phyloP scores from a whole-genome alignment of 2,329 filamentous ascomycete genomes.

The Chalara sp. region DNA sequence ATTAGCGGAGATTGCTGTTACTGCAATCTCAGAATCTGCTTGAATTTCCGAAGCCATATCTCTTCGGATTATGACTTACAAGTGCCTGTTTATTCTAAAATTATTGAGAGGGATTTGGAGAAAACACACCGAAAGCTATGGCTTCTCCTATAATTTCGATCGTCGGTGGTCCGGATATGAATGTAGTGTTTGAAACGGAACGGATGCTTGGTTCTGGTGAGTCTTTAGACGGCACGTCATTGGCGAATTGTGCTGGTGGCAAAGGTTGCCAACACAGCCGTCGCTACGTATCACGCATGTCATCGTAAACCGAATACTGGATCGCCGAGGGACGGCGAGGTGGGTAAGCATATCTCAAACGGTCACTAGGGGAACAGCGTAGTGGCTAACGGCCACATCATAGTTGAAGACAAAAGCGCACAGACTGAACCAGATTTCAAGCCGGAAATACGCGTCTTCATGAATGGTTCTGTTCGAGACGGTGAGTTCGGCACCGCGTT shows the following conservation, averaged over 20 bases:
- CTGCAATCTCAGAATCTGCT: too few relatives aligned
- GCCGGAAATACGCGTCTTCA: neutral
- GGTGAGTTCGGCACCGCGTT: neutral
- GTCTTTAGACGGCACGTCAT: neutral
- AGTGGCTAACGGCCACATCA: too few relatives aligned
- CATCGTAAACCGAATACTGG: neutral
- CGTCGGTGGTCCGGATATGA: neutral
- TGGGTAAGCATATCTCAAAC: neutral
- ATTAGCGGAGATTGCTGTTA: too few relatives aligned
- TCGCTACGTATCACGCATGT: neutral
- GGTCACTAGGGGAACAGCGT: too few relatives aligned
- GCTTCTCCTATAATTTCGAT: neutral
- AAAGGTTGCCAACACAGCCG: neutral
- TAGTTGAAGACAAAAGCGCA: too few relatives aligned
- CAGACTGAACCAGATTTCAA: neutral
- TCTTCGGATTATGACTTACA: too few relatives aligned
- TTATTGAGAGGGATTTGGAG: too few relatives aligned
- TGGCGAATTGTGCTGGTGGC: neutral
- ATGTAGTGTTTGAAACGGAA: neutral
- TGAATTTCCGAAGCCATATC: too few relatives aligned
- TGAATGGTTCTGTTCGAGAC: conserved; percentile 15
- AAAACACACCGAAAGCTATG: neutral
- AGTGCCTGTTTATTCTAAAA: too few relatives aligned
- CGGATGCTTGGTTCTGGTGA: neutral
- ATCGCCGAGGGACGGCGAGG: neutral